A percentile compares a stretch with the other conserved stretches of the same genome.
Evolutionary conservation across 2,329 filamentous ascomycete genomes (phyloP).

Genomic region (Aspergillus intermedius): DNA sequence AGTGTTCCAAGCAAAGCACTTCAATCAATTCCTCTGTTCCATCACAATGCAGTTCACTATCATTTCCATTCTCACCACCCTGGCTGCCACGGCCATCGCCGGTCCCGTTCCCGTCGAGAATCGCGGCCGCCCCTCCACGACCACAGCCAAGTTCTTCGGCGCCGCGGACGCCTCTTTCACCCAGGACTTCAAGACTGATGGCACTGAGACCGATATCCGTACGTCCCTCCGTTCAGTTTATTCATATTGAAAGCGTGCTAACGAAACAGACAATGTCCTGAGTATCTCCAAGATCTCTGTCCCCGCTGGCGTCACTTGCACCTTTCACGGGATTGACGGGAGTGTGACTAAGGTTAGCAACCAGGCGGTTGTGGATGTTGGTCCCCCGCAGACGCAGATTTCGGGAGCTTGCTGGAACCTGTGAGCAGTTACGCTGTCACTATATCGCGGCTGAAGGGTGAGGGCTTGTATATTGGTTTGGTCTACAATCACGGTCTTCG

Average conservation of each 20-base stretch:
- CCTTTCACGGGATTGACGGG: constrained; percentile 15
- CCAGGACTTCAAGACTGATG: constrained; percentile 12
- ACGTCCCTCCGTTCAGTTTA: not conserved
- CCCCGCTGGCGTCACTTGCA: constrained; percentile 9
- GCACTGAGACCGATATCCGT: constrained; percentile 11
- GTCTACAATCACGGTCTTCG: too few relatives aligned
- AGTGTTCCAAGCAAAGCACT: not conserved
- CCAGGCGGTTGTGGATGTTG: constrained; percentile 13
- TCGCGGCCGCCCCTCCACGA: not conserved
- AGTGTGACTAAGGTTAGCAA: constrained; percentile 12
- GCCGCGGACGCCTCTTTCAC: constrained; percentile 14
- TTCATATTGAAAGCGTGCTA: not conserved
- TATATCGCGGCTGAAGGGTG: too few relatives aligned
- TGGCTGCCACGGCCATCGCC: not conserved
- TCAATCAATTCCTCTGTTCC: not conserved
- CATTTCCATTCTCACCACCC: not conserved
- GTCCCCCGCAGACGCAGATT: constrained; percentile 18
- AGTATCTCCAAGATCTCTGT: constrained; percentile 17
- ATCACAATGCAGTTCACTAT: not conserved
- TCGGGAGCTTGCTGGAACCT: constrained; percentile 9
- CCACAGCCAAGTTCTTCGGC: constrained; percentile 13
- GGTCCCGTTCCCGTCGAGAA: not conserved
- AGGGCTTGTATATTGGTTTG: too few relatives aligned
- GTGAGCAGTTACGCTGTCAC: too few relatives aligned
- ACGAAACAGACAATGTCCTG: constrained; percentile 10